phyloP scores from a whole-genome alignment of 2,329 filamentous ascomycete species.

The Aspergillus sp. region DNA sequence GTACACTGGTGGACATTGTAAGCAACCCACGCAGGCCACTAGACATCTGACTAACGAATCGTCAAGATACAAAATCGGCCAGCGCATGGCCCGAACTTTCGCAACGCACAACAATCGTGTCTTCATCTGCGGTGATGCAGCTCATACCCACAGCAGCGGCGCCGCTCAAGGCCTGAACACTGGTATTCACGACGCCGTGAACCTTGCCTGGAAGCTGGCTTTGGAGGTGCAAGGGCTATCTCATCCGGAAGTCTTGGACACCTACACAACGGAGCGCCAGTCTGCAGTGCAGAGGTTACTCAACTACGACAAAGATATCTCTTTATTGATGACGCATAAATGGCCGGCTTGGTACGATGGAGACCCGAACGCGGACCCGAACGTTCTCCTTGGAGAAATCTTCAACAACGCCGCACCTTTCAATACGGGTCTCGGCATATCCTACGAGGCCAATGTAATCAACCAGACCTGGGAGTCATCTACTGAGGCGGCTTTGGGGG shows the following conservation, averaged over 20 bases:
- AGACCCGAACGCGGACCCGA: conserved; percentile 7
- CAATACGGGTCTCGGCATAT: conserved; percentile 12
- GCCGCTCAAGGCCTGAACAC: conserved; percentile 15
- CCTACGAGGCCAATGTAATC: conserved; percentile 5
- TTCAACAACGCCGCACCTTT: conserved; percentile 9
- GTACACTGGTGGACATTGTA: conserved; percentile 15
- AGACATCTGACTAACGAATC: too few species aligned
- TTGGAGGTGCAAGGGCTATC: not conserved
- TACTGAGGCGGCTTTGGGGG: not conserved
- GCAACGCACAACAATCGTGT: not conserved
- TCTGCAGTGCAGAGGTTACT: conserved; percentile 7
- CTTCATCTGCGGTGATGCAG: conserved; percentile 10
- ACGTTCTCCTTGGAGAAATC: conserved; percentile 10
- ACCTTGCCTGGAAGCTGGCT: conserved; percentile 13
- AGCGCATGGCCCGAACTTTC: conserved; percentile 8
- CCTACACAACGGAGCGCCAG: conserved; percentile 5
- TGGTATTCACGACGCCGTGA: conserved; percentile 13
- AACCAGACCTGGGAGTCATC: not conserved
- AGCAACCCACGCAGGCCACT: not conserved
- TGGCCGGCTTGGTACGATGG: conserved; percentile 13
- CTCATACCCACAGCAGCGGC: conserved; percentile 10
- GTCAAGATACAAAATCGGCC: conserved; percentile 8
- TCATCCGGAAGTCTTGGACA: not conserved
- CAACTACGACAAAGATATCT: conserved; percentile 9
- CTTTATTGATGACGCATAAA: conserved; percentile 7